Evolutionary conservation across 2,329 filamentous ascomycete genomes (phyloP), one percentile per base, ranked within the genome.

Genomic region (Pestalotiopsis sp.): DNA sequence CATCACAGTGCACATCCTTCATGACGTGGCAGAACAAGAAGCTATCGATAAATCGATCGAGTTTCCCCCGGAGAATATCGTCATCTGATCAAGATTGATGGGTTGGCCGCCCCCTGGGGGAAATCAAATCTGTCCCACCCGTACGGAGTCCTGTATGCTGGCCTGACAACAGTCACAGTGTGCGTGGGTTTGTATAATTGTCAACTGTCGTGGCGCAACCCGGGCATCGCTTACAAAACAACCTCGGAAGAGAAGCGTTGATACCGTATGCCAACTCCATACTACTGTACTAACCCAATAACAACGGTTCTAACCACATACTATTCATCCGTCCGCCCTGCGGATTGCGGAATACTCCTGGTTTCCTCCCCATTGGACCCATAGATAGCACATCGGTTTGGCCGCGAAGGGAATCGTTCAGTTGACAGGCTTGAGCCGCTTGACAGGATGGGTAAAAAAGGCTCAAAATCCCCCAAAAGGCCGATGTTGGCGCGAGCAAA

Each of bases 401-500:
- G 17, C 45, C 45, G 45, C 45, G 17, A 52, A 52, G 17, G 17
- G 20, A 52, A 52, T 52, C 45, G 20, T 52, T 31, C 27, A 31
- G 6, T 31, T 9, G 27, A 31, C 27, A 31, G 27, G 27, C 27
- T 31, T 31, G 27, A 31, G 27, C 27, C 27, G 45, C 45, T n/a
- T 52, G 45, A 52, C 45, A 52, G 45, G 45, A 52, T 52, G 20
- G 45, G 45, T n/a, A n/a, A 52, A 52, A 52, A 52, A 52, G 45
- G 45, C 45, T 52, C 45, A 52, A 52, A 52, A 31, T 31, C 6
- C 27, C 45, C 17, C 17, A n/a, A 52, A 49, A 64, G 40, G 36
- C 61, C 61, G 40, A 49, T 64, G 40, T 14, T 64, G 27, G 61
- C 61, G 61, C 61, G n/a, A n/a, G 38, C 40, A 25, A 49, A 49